Conservation (phyloP, 106 monocot genomes). For the Alisma plantagoaquatica region DNA sequence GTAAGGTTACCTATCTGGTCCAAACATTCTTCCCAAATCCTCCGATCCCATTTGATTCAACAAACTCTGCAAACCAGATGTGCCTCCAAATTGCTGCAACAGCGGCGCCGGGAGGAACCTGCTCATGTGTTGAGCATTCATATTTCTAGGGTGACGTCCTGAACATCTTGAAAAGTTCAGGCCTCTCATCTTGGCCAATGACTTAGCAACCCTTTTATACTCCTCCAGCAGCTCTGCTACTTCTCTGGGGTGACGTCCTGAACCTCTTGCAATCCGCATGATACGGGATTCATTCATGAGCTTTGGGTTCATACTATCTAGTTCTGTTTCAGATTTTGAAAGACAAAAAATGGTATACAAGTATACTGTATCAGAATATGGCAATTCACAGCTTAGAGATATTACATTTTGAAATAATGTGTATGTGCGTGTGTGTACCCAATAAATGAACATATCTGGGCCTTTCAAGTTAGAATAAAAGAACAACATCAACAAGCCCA, state of each 20-base stretch:
- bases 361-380: no score
- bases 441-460: no score
- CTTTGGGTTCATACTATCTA: slow-evolving; percentile 83
- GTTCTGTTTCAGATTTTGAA: slow-evolving; percentile 29
- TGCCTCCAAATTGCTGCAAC: slow-evolving; percentile 84
- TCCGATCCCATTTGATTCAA: slow-evolving; percentile 97
- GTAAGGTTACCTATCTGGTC: slow-evolving; percentile 1
- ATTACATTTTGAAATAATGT: background rate
- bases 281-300: slow-evolving; percentile 81
- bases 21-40: slow-evolving; percentile 55
- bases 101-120: slow-evolving; percentile 81
- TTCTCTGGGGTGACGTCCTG: slow-evolving; percentile 49
- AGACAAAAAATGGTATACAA: background rate
- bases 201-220: slow-evolving; percentile 82
- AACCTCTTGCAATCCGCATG: slow-evolving; percentile 75
- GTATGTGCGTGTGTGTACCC: no score
- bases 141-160: slow-evolving; percentile 73
- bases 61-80: slow-evolving; percentile 79
- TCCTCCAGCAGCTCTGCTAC: slow-evolving; percentile 90
- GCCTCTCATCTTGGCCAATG: slow-evolving; percentile 95
- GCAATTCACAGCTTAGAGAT: background rate
- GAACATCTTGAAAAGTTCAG: slow-evolving; percentile 97
- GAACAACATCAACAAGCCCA: background rate
- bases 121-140: slow-evolving; percentile 96
- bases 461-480: no score